These are phyloP conservation scores for Astrephomene gubernaculifera DNA, from an alignment of 139 green algal genomes.

Conservation along the genomic window DNA sequence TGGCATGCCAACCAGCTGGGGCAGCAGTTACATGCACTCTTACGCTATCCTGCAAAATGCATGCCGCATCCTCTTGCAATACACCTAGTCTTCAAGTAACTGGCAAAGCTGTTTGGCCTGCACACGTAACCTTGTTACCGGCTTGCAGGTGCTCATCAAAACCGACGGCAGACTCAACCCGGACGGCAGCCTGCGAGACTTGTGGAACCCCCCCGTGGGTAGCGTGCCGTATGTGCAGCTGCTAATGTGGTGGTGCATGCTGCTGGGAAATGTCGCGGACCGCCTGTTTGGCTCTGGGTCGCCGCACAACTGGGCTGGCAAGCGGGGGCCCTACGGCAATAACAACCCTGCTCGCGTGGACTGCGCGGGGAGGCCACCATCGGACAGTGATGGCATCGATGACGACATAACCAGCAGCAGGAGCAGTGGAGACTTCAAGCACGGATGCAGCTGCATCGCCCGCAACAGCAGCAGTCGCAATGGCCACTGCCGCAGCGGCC, in stretches of 20 bases:
- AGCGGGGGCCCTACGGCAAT: no score
- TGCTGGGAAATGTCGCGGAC: background rate
- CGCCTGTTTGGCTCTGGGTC: background rate
- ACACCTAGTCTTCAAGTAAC: background rate
- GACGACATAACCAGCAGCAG: no score
- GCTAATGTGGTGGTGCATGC: background rate
- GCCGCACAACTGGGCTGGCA: no score
- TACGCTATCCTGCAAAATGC: background rate
- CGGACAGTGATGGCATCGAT: no score
- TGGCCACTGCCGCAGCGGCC: no score
- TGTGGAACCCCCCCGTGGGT: background rate
- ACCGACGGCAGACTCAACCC: no score
- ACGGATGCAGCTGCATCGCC: background rate
- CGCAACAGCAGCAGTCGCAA: no score
- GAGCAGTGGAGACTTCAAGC: no score
- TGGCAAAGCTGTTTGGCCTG: background rate
- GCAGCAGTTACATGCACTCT: background rate
- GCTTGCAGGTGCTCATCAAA: slow-evolving; percentile 1
- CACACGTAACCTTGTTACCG: no score
- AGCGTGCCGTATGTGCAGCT: background rate
- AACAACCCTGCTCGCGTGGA: no score
- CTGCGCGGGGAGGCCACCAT: no score
- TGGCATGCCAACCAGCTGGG: background rate
- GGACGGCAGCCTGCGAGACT: background rate
- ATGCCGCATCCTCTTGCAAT: background rate